Evolutionary conservation across 176 grass and related monocot genomes (phyloP), one percentile per base, ranked within the genome.

Genomic region (Avena atlantica): DNA sequence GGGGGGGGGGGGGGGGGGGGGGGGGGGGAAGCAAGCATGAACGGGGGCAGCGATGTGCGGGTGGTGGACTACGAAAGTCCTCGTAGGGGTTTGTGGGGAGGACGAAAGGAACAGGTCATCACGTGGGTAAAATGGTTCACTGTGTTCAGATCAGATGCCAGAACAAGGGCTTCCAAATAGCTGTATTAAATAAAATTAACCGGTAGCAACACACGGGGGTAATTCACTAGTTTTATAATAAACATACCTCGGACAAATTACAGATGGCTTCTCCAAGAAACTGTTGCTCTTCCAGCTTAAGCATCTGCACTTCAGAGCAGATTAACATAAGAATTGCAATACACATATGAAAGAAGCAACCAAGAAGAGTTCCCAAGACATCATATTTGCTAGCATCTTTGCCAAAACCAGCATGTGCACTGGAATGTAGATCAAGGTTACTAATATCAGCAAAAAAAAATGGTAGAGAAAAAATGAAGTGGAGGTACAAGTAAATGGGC

Each of bases 231-330:
- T 34, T 34, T 34, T 34, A 34, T 72, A 87, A 48, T 50, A 62
- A 31, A 8, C 58, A 89, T 91, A 99, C 97, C 87, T 99, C 94
- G 2, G 94, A 94, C 70, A 99, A 75, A 85, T 96, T 70, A 89
- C 91, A 96, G 29, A 76, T 87, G 84, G 91, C 89, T 89, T 96
- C 97, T 76, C 94, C 97, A 88, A 99, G 92, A 91, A 99, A 94
- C 52, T 93, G 85, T 88, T 99, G 94, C 52, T 96, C 97, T 86
- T 99, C 97, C 70, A 99, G 78, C 81, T 93, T 99, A 89, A 99
- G 90, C 83, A 93, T 96, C 97, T 99, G 87, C 60, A 87, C 84
- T 64, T 73, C 78, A 85, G 49, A 81, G 56, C 60, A 83, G 67
- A 87, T 66, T 68, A 83, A 24, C 50, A 63, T 88, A 84, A 80